Evolutionary conservation across 371 early-diverging fungal species (phyloP).

Genomic region (Mucor circinelloides): DNA sequence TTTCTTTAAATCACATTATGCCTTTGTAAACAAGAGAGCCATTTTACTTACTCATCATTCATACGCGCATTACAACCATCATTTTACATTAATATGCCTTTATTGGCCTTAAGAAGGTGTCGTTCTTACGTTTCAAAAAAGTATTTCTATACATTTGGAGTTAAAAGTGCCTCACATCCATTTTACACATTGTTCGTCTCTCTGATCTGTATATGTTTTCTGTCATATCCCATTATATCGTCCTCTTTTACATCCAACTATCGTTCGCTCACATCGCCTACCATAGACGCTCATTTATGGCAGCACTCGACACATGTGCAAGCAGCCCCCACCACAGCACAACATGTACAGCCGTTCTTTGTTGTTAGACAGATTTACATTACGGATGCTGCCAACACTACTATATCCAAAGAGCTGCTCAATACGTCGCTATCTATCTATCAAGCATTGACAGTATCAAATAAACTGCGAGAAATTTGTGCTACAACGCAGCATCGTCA

Average conservation of each 20-base stretch:
- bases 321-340: conserved; percentile 10
- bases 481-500: neutral
- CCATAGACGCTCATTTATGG: conserved; percentile 37
- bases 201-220: conserved; percentile 49
- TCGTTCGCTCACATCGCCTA: neutral
- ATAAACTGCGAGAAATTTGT: neutral
- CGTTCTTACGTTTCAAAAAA: conserved; percentile 15
- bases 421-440: neutral
- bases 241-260: neutral
- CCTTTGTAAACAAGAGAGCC: neutral
- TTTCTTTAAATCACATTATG: neutral
- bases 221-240: conserved; percentile 47
- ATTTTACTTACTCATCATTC: neutral
- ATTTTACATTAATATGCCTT: conserved; percentile 26
- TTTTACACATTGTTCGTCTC: conserved; percentile 50
- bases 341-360: conserved; percentile 8
- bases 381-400: neutral
- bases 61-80: neutral
- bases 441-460: conserved; percentile 1
- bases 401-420: neutral
- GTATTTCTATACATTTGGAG: conserved; percentile 67
- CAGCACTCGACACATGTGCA: conserved; percentile 28
- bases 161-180: conserved; percentile 59
- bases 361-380: conserved; percentile 41
- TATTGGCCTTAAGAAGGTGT: conserved; percentile 18